Conservation (phyloP, 2,329 filamentous ascomycete genomes). For the Trichoderma polysporum region DNA sequence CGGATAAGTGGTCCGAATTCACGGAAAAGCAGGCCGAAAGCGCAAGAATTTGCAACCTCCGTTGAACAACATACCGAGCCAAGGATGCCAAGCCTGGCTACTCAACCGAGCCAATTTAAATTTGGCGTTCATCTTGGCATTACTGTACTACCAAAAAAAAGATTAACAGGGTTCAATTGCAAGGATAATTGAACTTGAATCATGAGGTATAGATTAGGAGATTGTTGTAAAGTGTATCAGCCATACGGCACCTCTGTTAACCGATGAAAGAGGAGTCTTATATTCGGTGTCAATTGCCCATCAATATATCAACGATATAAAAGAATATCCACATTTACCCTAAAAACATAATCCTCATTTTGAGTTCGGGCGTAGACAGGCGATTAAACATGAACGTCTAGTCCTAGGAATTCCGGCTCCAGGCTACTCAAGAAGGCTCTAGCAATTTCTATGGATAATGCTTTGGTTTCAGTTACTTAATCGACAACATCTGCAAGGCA, state of each 20-base stretch:
- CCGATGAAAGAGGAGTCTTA: background rate
- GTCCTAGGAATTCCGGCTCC: too few species aligned
- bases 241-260: background rate
- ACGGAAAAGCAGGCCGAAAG: slow-evolving; percentile 8
- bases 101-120: background rate
- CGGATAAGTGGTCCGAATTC: slow-evolving; percentile 5
- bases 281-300: background rate
- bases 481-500: background rate
- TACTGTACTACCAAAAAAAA: background rate
- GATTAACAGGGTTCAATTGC: background rate
- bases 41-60: background rate
- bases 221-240: background rate
- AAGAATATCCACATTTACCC: background rate
- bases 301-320: background rate
- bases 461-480: background rate
- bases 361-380: too few species aligned
- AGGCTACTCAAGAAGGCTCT: background rate
- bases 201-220: background rate
- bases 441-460: background rate
- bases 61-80: background rate
- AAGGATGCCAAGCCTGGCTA: background rate
- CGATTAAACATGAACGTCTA: too few species aligned
- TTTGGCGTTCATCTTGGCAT: background rate
- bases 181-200: background rate
- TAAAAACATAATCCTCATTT: background rate